phyloP scores from a whole-genome alignment of 352 stramenopile species.

The Phytophthora foliorum region DNA sequence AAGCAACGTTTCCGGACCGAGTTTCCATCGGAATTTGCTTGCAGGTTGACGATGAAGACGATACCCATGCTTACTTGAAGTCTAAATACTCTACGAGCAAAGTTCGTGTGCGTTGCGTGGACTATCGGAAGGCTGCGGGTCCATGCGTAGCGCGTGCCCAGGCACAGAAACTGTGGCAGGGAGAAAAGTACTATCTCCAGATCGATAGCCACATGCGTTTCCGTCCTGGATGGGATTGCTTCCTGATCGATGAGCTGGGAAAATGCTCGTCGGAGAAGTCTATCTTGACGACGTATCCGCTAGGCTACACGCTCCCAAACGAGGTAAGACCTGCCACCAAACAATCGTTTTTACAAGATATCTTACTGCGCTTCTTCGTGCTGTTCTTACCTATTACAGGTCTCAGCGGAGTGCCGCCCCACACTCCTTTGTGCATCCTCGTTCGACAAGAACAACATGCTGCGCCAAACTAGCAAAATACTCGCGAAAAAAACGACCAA shows the following conservation, averaged over 20 bases:
- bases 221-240: constrained; percentile 89
- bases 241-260: constrained; percentile 83
- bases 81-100: constrained; percentile 41
- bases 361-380: not conserved
- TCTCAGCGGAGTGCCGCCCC: constrained; percentile 60
- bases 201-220: constrained; percentile 97
- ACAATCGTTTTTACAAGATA: not conserved
- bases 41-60: constrained; percentile 75
- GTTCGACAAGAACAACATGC: constrained; percentile 62
- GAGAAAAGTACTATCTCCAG: constrained; percentile 93
- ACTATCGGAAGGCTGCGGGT: constrained; percentile 85
- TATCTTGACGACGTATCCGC: constrained; percentile 95
- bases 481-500: constrained; percentile 42
- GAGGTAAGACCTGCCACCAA: constrained; percentile 44
- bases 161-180: constrained; percentile 81
- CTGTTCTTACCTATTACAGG: constrained; percentile 22
- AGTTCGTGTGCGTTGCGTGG: constrained; percentile 64
- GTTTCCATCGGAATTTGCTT: constrained; percentile 91
- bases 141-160: constrained; percentile 91
- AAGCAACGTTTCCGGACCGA: constrained; percentile 66
- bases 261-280: constrained; percentile 59
- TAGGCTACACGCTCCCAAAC: constrained; percentile 90
- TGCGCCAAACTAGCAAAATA: constrained; percentile 71
- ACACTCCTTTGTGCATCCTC: constrained; percentile 68
- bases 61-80: constrained; percentile 51